Conservation (phyloP, 1,284 basidiomycete genomes). For the Boletellus deceptivus region DNA sequence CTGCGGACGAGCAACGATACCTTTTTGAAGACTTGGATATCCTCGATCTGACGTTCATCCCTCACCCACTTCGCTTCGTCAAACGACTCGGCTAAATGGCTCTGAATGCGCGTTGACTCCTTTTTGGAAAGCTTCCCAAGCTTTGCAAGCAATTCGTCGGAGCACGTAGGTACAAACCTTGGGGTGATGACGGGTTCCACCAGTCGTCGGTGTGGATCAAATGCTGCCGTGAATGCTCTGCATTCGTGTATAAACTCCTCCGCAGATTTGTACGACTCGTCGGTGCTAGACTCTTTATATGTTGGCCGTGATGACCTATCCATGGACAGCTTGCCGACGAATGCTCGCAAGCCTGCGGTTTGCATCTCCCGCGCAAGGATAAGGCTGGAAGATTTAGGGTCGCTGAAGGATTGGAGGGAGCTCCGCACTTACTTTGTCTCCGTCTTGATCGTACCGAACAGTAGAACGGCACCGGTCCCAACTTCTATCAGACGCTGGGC, state of each 20-base stretch:
- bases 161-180: constrained; percentile 80
- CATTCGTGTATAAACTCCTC: constrained; percentile 57
- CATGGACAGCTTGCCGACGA: constrained; percentile 85
- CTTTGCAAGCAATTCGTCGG: constrained; percentile 59
- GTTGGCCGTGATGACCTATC: constrained; percentile 70
- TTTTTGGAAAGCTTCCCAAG: constrained; percentile 51
- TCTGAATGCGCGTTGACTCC: constrained; percentile 58
- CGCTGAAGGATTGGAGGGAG: not conserved
- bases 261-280: constrained; percentile 50
- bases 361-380: constrained; percentile 75
- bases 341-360: constrained; percentile 67
- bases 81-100: constrained; percentile 73
- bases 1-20: constrained; percentile 36
- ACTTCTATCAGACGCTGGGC: constrained; percentile 61
- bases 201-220: constrained; percentile 48
- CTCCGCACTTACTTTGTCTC: constrained; percentile 66
- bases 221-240: constrained; percentile 36
- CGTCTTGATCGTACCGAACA: constrained; percentile 80
- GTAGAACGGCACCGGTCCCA: constrained; percentile 72
- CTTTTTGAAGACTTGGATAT: constrained; percentile 71
- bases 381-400: constrained; percentile 43
- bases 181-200: constrained; percentile 81
- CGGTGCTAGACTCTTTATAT: constrained; percentile 63
- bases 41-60: constrained; percentile 56
- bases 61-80: constrained; percentile 74